Base-by-base conservation (phyloP, 2,329 filamentous ascomycete species). In the Beauveria australis region DNA sequence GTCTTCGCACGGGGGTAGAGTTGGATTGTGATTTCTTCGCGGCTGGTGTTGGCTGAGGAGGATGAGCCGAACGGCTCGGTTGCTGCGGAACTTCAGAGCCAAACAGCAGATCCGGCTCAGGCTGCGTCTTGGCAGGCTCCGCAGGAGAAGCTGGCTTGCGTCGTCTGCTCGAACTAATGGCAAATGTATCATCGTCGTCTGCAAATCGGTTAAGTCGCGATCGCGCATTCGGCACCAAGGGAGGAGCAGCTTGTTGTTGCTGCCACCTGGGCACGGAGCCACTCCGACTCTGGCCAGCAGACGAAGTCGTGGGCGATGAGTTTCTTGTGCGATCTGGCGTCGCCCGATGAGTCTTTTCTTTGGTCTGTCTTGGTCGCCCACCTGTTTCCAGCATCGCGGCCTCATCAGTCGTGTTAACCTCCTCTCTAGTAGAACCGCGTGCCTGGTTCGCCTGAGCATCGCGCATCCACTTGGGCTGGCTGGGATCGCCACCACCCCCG, bases 381-480 rank as follows among this genome's bases (percentile, higher is more conserved):
- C 85, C 84, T 28, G 80, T 79, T 68, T 96, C 91, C 2, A 96
- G 79, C 84, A 93, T 88, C 72, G 92, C 77, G 5, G 90, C 92
- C 75, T 91, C 88, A 64, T 90, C 84, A 0, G 88, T 91, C 6
- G 81, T 76, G 22, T 78, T 74, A 12, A 71, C 63, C 30, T 55
- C 64, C 14, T 64, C 60, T 16, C 41, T 53, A 41, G 49, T 6
- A 14, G 40, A 10, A 19, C 41, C 53, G 28, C 57, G 57, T 4
- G 12, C 69, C 66, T 69, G 74, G 37, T 65, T 65, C 41, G 78
- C 74, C 48, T 83, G 81, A 3, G 85, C 81, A 61, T 92, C 89
- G 67, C 89, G 86, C 93, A 99, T 96, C 94, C 94, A 99, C 70
- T 91, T 94, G 0, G 94, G 94, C 70, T 96, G 90, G 68, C 73